phyloP scores from a whole-genome alignment of 2,329 filamentous ascomycete species.

The Calonectria pseudoreteaudii region DNA sequence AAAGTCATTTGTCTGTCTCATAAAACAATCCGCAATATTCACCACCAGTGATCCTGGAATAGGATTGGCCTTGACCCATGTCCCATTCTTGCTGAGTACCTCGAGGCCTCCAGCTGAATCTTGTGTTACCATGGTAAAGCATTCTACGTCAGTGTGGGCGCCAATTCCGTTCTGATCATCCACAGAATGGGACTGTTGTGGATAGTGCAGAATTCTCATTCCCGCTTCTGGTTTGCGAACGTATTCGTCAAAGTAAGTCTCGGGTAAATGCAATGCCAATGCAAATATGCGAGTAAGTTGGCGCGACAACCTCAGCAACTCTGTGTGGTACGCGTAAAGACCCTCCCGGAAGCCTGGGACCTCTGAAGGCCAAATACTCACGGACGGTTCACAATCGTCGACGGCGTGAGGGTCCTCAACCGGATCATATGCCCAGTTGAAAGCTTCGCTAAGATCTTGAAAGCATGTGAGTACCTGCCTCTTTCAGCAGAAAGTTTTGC shows the following conservation, averaged over 20 bases:
- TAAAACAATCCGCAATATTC: conserved; percentile 64
- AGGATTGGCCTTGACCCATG: conserved; percentile 57
- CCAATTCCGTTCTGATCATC: conserved; percentile 48
- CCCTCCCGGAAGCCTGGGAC: conserved; percentile 50
- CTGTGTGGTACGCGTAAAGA: conserved; percentile 41
- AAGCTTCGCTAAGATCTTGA: conserved; percentile 47
- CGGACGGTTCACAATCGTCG: conserved; percentile 40
- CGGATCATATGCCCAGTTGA: conserved; percentile 50
- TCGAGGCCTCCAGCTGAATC: conserved; percentile 57
- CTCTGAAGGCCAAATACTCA: conserved; percentile 46
- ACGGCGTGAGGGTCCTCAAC: conserved; percentile 41
- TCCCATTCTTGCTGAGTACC: conserved; percentile 55
- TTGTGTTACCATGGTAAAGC: conserved; percentile 61
- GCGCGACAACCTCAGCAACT: conserved; percentile 51
- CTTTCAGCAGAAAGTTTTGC: neutral
- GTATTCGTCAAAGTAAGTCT: conserved; percentile 54
- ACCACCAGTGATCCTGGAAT: conserved; percentile 59
- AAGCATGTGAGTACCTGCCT: conserved; percentile 28
- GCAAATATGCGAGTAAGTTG: conserved; percentile 54
- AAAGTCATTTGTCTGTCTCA: conserved; percentile 62
- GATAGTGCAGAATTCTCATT: conserved; percentile 56
- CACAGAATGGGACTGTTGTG: conserved; percentile 41
- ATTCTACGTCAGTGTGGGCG: conserved; percentile 62
- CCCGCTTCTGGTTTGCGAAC: conserved; percentile 47
- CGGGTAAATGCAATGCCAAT: conserved; percentile 53